Base-by-base conservation (phyloP, 2,329 filamentous ascomycete species). In the Colletotrichum sp. region DNA sequence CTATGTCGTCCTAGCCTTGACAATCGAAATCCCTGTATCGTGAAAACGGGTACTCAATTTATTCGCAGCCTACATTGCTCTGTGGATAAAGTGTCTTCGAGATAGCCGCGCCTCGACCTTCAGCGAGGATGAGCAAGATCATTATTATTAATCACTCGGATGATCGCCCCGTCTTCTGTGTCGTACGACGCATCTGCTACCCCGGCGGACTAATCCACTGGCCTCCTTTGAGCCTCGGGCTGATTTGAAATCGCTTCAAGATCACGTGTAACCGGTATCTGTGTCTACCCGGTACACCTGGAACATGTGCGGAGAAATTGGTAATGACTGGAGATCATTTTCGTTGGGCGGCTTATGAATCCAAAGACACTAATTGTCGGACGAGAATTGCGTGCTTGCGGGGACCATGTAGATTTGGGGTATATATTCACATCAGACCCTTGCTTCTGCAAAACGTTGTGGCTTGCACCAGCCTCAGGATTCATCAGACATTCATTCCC, bases 311-410 rank as follows among this genome's bases (percentile, higher is more conserved):
- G 60, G 48, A 57, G 15, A 34, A 52, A 58, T 18, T 9, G 13
- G n/a, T 32, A 15, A 36, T 15, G 26, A 1, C 18, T 12, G 26
- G 13, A 43, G 28, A 12, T 13, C 8, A 64, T 43, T 65, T 57
- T 48, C 61, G 28, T 72, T 71, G 67, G 72, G 38, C 21, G 43
- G 80, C 78, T 80, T 81, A 81, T 79, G 78, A 80, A 80, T 80
- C 79, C 66, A 28, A 36, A 38, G 52, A 74, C 48, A 43, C 60
- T 64, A 60, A 68, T 61, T 72, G 60, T 72, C 71, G 68, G 57
- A 60, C 63, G 30, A 57, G 43, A 48, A 81, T 82, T 78, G 71
- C 80, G 80, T 81, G 80, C 79, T 81, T 66, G 66, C 77, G 75
- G 75, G 75, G 75, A 58, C 32, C 21, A 13, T 26, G 26, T n/a